Base-by-base conservation (phyloP, 495 filamentous ascomycete species). In the Penicillium chermesinum region DNA sequence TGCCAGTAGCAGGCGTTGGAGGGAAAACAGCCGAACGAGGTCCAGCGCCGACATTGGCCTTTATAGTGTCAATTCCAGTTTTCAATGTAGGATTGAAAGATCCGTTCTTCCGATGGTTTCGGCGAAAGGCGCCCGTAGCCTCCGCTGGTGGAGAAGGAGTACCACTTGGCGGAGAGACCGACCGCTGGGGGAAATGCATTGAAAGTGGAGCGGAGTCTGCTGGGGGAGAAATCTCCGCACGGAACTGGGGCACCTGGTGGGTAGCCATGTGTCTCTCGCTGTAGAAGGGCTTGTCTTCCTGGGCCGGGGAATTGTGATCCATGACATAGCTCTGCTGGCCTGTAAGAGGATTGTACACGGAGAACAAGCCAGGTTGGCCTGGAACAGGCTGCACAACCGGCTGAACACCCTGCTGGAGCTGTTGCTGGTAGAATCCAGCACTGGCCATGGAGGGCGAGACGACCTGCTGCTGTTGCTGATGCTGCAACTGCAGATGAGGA, bases 91-190 rank as follows among this genome's bases (percentile, higher is more conserved):
- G 83, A 15, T 79, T 80, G 36, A 90, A 82, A 2, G 91, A 91
- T n/a, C 82, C 80, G 12, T 83, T 80, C 78, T 96, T 96, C 70
- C 90, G 89, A 70, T 97, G 90, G 22, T 88, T 86, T 47, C 89
- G 87, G 46, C 91, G 91, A 71, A 95, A 96, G 13, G 88, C 86
- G 55, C 85, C 89, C 30, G 83, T 80, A 38, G 44, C 89, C 47
- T 91, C 85, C 34, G 72, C 67, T 6, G 81, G 80, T 1, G 76
- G 80, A 46, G 69, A 82, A 53, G 67, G 78, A 50, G 67, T 81
- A 67, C 82, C 78, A 65, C 84, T 86, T 2, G 86, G 87, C 40
- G 88, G 87, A 30, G 87, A 85, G 14, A 65, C 46, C 8, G 71
- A 30, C 5, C 5, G 61, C 40, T 67, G 67, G 14, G 67, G 62